Percentiles rank a stretch among this genome's conserved stretches.
Conservation (phyloP, 73 alveolate genomes). For the Uronychia setigera region DNA sequence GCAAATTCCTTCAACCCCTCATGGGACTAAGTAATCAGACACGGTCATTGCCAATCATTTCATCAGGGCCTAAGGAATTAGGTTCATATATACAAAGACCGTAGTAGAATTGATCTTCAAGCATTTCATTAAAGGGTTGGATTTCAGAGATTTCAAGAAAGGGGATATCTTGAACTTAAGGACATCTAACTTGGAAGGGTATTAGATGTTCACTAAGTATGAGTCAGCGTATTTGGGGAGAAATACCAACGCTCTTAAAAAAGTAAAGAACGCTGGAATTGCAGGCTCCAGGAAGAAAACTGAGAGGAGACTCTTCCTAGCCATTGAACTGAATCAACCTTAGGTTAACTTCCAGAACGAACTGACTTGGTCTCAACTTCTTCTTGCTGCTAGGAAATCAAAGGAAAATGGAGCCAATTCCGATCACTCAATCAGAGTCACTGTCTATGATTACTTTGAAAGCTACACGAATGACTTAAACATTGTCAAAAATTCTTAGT, state of each 20-base stretch:
- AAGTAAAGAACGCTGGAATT: not conserved
- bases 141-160: slow-evolving; percentile 21
- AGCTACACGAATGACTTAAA: slow-evolving; percentile 2
- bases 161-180: slow-evolving; percentile 30
- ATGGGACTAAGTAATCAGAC: no score
- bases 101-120: slow-evolving; percentile 24
- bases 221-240: not conserved
- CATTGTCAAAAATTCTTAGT: slow-evolving; percentile 11
- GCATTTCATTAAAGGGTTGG: slow-evolving; percentile 50
- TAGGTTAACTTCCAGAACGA: slow-evolving; percentile 55
- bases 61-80: slow-evolving; percentile 41
- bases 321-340: slow-evolving; percentile 42
- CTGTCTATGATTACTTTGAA: not conserved
- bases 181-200: slow-evolving; percentile 7
- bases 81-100: slow-evolving; percentile 42
- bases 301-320: slow-evolving; percentile 38
- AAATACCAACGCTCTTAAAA: not conserved
- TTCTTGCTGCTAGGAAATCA: slow-evolving; percentile 26
- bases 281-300: not conserved
- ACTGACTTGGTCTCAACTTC: slow-evolving; percentile 44
- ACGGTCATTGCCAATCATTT: slow-evolving; percentile 31
- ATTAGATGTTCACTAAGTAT: not conserved
- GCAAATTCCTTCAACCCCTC: no score
- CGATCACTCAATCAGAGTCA: not conserved
- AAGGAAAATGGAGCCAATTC: not conserved